phyloP scores from a whole-genome alignment of 306 rosid species.

The Quercus cerris region DNA sequence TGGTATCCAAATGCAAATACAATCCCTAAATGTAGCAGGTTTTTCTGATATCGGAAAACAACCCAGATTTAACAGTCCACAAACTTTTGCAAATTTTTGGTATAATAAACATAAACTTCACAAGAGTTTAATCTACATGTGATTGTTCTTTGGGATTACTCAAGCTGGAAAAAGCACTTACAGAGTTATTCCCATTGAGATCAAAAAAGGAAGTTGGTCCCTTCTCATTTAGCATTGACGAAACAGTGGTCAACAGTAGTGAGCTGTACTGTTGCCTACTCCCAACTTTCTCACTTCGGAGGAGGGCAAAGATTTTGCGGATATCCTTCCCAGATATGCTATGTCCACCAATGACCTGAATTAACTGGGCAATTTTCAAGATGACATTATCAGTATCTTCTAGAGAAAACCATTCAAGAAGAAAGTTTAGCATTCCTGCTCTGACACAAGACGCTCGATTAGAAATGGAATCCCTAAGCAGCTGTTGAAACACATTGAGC shows the following conservation, averaged over 20 bases:
- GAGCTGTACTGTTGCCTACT: constrained; percentile 74
- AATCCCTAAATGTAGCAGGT: neutral
- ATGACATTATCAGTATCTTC: constrained; percentile 65
- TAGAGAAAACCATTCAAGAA: constrained; percentile 93
- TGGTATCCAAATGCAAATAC: neutral
- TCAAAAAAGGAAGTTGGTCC: constrained; percentile 99
- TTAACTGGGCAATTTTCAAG: constrained; percentile 77
- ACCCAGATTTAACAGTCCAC: neutral
- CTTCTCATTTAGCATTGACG: constrained; percentile 88
- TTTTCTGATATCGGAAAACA: neutral
- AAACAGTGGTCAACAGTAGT: constrained; percentile 71
- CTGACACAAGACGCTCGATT: constrained; percentile 95
- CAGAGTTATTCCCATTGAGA: constrained; percentile 77
- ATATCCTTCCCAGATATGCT: constrained; percentile 98
- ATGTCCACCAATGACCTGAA: constrained; percentile 94
- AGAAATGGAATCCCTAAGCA: constrained; percentile 82
- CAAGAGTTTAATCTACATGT: neutral
- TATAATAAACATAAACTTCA: constrained; percentile 3
- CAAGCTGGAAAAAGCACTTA: constrained; percentile 43
- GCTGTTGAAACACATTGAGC: constrained; percentile 70
- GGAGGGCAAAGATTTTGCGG: constrained; percentile 90
- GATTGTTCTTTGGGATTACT: constrained; percentile 3
- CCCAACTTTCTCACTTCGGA: constrained; percentile 87
- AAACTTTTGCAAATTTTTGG: neutral
- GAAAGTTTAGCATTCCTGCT: constrained; percentile 95